Evolutionary conservation across 2,329 filamentous ascomycete species (phyloP).

Genomic region (Bipolaris cookei): DNA sequence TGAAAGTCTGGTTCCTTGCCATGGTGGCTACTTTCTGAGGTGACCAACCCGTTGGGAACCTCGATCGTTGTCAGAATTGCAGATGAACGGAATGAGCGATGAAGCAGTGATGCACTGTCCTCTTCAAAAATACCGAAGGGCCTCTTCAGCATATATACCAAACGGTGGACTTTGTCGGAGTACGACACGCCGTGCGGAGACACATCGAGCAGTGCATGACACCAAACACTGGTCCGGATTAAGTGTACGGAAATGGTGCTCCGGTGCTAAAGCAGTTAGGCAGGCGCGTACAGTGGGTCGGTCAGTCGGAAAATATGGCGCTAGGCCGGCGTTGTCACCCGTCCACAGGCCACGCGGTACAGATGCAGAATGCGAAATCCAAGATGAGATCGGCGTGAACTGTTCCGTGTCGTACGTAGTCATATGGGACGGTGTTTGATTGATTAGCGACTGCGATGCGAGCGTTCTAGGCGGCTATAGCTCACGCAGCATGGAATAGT

Average conservation of each 20-base stretch:
- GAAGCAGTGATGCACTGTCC: slow-evolving; percentile 9
- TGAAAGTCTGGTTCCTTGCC: slow-evolving; percentile 32
- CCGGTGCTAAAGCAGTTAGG: slow-evolving; percentile 37
- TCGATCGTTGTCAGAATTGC: slow-evolving; percentile 7
- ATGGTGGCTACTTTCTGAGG: slow-evolving; percentile 24
- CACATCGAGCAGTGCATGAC: slow-evolving; percentile 34
- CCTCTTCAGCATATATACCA: slow-evolving; percentile 28
- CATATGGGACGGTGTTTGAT: slow-evolving; percentile 1
- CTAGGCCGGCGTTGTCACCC: slow-evolving; percentile 21
- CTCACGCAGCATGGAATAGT: slow-evolving; percentile 15
- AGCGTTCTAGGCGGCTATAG: slow-evolving; percentile 7
- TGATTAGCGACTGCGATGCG: slow-evolving; percentile 7
- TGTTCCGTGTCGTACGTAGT: slow-evolving; percentile 30
- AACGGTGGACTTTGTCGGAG: slow-evolving; percentile 36
- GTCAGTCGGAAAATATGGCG: slow-evolving; percentile 27
- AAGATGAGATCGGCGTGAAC: slow-evolving; percentile 26
- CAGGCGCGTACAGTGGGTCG: slow-evolving; percentile 8
- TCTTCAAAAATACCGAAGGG: slow-evolving; percentile 15
- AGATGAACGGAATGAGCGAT: slow-evolving; percentile 17
- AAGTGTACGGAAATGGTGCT: slow-evolving; percentile 17
- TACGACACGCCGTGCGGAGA: slow-evolving; percentile 34
- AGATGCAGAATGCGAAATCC: slow-evolving; percentile 18
- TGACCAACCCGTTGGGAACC: slow-evolving; percentile 8
- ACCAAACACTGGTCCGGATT: slow-evolving; percentile 27
- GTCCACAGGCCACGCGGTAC: slow-evolving; percentile 19